Conservation (phyloP, 768 basidiomycete genomes). For the Xerocomellus amylosporus region DNA sequence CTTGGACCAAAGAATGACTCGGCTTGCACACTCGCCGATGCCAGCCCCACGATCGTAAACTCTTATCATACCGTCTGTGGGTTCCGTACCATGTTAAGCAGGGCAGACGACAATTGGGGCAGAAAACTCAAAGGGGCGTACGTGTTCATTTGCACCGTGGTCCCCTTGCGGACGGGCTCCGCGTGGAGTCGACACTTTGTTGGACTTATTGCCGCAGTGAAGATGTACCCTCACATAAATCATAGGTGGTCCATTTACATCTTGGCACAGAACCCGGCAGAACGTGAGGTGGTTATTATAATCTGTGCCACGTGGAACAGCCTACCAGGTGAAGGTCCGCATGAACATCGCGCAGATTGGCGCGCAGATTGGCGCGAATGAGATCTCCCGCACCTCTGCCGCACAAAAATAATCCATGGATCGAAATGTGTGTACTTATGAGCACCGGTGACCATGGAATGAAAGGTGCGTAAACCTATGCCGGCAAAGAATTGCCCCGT, state of each 20-base stretch:
- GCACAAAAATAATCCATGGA: no score
- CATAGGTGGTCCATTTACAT: not conserved
- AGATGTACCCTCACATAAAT: not conserved
- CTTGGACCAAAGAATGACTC: not conserved
- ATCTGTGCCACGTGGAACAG: not conserved
- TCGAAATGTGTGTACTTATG: no score
- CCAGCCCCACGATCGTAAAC: not conserved
- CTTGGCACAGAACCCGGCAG: not conserved
- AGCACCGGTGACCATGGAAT: not conserved
- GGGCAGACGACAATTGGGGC: not conserved
- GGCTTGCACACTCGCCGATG: not conserved
- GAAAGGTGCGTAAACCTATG: not conserved
- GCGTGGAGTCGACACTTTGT: not conserved
- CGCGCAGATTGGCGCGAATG: no score
- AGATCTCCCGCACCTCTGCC: no score
- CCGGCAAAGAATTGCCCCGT: not conserved
- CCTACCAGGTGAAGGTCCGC: no score
- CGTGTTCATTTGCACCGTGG: no score
- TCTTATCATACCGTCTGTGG: not conserved
- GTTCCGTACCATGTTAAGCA: not conserved
- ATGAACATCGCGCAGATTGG: no score
- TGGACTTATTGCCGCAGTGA: not conserved
- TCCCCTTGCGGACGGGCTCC: not conserved
- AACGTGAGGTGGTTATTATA: not conserved
- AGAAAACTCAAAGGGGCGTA: not conserved